A percentile compares a stretch with the other conserved stretches of the same genome.
These are phyloP conservation scores for Nepenthes gracilis DNA, from an alignment of 148 eudicot species.

Conservation along the genomic window DNA sequence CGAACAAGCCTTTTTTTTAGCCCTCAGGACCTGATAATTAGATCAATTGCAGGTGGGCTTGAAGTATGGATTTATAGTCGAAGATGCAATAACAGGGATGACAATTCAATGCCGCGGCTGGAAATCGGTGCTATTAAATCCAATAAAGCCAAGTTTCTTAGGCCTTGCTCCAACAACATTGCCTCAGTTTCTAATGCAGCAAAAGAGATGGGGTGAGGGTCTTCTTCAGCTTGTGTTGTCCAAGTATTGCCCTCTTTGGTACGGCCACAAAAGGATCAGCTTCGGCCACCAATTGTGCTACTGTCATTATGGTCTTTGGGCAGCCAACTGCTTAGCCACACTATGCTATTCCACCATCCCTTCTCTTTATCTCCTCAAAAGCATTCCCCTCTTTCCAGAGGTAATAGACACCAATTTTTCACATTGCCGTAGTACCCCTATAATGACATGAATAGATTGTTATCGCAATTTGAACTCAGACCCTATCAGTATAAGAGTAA, in stretches of 20 bases:
- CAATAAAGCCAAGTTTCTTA: conserved; percentile 37
- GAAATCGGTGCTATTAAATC: conserved; percentile 59
- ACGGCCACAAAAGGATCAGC: conserved; percentile 42
- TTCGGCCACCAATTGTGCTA: conserved; percentile 42
- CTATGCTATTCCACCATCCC: conserved; percentile 50
- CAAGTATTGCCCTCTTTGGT: conserved; percentile 45
- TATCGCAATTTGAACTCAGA: neutral
- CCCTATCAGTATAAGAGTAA: neutral
- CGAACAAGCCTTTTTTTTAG: too few relatives aligned
- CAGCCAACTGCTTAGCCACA: conserved; percentile 6
- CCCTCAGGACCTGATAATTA: too few relatives aligned
- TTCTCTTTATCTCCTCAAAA: conserved; percentile 50
- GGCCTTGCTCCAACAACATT: conserved; percentile 52
- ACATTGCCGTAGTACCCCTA: neutral
- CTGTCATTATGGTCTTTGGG: conserved; percentile 40
- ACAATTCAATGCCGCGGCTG: conserved; percentile 74
- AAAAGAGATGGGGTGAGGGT: conserved; percentile 29
- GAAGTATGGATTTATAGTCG: conserved; percentile 69
- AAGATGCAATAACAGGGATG: conserved; percentile 77
- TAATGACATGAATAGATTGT: neutral
- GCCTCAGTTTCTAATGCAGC: conserved; percentile 49
- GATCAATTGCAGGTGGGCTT: conserved; percentile 46
- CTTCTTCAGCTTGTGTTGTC: conserved; percentile 45
- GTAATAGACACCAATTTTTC: conserved; percentile 13
- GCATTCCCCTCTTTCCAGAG: conserved; percentile 56